Conservation (phyloP, 2,329 filamentous ascomycete species). For the Cadophora sp. region DNA sequence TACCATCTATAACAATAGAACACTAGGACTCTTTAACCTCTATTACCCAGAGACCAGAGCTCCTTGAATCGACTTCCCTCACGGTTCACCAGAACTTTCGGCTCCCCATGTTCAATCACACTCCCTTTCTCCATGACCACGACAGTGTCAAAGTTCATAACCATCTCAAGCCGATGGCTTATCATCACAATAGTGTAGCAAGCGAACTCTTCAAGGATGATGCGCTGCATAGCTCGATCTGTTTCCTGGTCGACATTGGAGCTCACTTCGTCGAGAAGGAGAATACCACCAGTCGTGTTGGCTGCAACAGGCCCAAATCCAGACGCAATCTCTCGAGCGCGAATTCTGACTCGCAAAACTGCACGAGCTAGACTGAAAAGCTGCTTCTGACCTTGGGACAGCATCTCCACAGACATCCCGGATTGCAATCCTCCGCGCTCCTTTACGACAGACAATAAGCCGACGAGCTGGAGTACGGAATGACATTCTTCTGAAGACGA, state of each 20-base stretch:
- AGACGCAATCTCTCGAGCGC: conserved; percentile 47
- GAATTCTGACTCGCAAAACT: conserved; percentile 49
- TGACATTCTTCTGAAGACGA: conserved; percentile 37
- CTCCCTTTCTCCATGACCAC: conserved; percentile 53
- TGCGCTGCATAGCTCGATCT: conserved; percentile 59
- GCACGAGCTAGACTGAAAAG: conserved; percentile 55
- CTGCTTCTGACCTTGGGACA: conserved; percentile 55
- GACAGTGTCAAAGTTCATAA: conserved; percentile 57
- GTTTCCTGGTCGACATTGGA: conserved; percentile 61
- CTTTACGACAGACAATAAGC: conserved; percentile 24
- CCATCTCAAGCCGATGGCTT: conserved; percentile 49
- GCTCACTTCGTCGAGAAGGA: conserved; percentile 28
- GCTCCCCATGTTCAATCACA: conserved; percentile 23
- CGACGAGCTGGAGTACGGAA: conserved; percentile 22
- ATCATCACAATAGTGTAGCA: conserved; percentile 58
- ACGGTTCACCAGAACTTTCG: conserved; percentile 16
- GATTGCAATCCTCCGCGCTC: conserved; percentile 47
- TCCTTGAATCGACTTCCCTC: conserved; percentile 21
- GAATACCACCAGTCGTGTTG: conserved; percentile 10
- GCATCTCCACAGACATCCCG: conserved; percentile 42
- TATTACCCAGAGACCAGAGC: conserved; percentile 16
- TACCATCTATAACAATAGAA: too few species aligned
- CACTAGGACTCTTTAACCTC: background rate
- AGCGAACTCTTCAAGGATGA: conserved; percentile 59
- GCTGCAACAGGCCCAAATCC: background rate